Conservation (phyloP, 176 grass and related monocot genomes). For the Musa acuminata region DNA sequence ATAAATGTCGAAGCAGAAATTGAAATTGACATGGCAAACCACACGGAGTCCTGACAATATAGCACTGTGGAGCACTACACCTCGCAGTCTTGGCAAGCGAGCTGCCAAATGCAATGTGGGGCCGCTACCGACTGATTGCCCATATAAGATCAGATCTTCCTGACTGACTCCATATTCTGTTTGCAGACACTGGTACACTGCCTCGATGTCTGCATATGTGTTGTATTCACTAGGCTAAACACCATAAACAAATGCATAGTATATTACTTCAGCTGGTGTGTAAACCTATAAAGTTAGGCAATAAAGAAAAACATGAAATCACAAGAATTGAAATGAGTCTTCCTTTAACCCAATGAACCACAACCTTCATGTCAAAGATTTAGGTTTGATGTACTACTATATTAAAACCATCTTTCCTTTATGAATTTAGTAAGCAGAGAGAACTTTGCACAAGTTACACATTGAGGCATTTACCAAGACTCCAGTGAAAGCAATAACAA, state of each 20-base stretch:
- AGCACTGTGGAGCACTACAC: conserved; percentile 3
- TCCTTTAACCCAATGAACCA: not conserved
- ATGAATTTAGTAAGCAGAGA: too few species aligned
- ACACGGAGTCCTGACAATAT: conserved; percentile 7
- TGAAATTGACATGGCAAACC: not conserved
- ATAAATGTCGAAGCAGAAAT: conserved; percentile 9
- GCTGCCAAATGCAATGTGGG: conserved; percentile 6
- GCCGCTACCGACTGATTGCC: conserved; percentile 8
- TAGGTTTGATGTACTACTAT: not conserved
- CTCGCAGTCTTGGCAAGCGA: not conserved
- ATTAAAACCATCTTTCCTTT: too few species aligned
- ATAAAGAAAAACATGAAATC: not conserved
- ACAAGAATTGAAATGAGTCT: not conserved
- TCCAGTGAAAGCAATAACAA: too few species aligned
- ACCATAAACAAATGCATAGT: not conserved
- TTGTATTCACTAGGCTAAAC: conserved; percentile 2
- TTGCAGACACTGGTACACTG: not conserved
- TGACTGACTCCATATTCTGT: not conserved
- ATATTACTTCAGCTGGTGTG: not conserved
- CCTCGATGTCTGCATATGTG: conserved; percentile 6
- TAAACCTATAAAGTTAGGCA: not conserved
- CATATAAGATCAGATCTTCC: not conserved
- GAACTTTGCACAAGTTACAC: too few species aligned
- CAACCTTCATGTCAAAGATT: not conserved
- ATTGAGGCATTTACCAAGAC: too few species aligned